Base-by-base conservation (phyloP, 2,329 filamentous ascomycete species). In the Pyricularia pennisetigena region DNA sequence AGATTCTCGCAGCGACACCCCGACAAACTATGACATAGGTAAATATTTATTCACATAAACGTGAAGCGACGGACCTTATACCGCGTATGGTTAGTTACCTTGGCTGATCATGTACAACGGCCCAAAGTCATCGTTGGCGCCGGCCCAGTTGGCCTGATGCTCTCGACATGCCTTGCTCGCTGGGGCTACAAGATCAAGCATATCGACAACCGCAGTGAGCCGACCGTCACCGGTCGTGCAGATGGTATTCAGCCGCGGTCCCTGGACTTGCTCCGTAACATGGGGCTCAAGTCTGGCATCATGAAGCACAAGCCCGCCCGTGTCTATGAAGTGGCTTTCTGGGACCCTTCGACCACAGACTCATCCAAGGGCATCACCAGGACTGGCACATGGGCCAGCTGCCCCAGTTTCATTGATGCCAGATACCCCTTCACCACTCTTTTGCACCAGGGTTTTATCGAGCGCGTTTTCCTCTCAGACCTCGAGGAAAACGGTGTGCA, bases 161-260 rank as follows among this genome's bases (percentile, higher is more conserved):
- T 97, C 28, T 95, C 93, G 9, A 93, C 93, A 32, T 94, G 91
- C 76, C 85, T 97, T 70, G 91, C 92, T 70, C 85, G 93, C 81
- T 97, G 93, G 92, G 94, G 94, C 24, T 97, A 97, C 83, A 93
- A 88, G 78, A 92, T 97, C 78, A 97, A 94, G 82, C 93, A 97
- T 79, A 93, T 97, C 75, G 94, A 97, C 80, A 97, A 96, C 79
- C 86, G 93, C 69, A 83, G 92, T 2, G 91, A 94, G 74, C 93
- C 93, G 20, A 97, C 93, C 14, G 75, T 87, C 2, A 97, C 93
- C 24, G 93, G 93, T 67, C 91, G 93, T 71, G 94, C 93, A 68
- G 93, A 97, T 79, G 93, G 93, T 70, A 96, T 97, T 69, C 93
- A 97, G 80, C 93, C 93, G 54, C 89, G 94, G 57, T 96, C 93